Base-by-base conservation (phyloP, 139 green algal genomes). In the Volvox reticuliferus region DNA sequence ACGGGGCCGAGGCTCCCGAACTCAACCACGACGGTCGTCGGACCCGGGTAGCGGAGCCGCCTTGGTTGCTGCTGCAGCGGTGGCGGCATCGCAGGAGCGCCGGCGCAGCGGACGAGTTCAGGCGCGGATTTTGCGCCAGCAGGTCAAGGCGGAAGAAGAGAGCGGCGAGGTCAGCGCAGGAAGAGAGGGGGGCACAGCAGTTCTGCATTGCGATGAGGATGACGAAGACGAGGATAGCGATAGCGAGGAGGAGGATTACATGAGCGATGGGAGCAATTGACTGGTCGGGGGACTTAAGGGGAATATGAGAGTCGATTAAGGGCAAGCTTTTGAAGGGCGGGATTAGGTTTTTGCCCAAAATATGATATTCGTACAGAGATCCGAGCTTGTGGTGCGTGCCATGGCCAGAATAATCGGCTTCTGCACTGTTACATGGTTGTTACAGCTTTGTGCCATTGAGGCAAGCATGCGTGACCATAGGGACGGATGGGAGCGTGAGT, bases 181-280 rank as follows among this genome's bases (percentile, higher is more conserved):
- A 24, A n/a, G 30, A 13, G 28, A 19, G 16, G 68, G 17, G 16
- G 36, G 28, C 24, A 32, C 65, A 9, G 24, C 30, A 0, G 21
- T 5, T 20, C 12, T 22, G 24, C 22, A 62, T 61, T 37, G 50
- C 17, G 44, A 73, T 26, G 84, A 32, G 26, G 68, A 82, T 13
- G 68, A 69, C 2, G 68, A 81, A 1, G 85, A 82, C 13, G 69
- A 73, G 21, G 85, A 89, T 3, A 89, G 69, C 44, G 85, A 89
- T 0, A 89, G 85, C 68, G 85, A 82, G 17, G 85, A 89, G 44
- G 85, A 73, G 12, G 85, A 89, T 20, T 89, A 89, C 69, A 62
- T 89, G 67, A 81, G 82, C 62, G 82, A 86, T 61, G 28, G 16
- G 35, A 17, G 73, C 2, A 32, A 9, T 35, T 35, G 44, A 55